Base-by-base conservation (phyloP, 1,284 basidiomycete species). In the Omphalotus olearius region DNA sequence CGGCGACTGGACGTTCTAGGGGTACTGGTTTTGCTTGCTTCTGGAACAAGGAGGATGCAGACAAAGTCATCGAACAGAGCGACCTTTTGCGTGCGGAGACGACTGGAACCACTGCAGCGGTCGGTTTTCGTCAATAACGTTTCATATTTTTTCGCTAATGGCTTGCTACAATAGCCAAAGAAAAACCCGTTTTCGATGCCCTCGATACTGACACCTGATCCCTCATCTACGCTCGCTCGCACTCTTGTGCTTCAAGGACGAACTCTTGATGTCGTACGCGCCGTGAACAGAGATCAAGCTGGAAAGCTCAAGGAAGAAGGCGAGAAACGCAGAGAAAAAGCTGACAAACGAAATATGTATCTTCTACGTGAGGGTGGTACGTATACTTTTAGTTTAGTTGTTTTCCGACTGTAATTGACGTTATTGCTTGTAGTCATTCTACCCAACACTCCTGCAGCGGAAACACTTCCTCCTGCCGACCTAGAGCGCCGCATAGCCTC, bases 1-100 rank as follows among this genome's bases (percentile, higher is more conserved):
- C 75, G 14, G 80, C 78, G 1, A 93, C 88, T 1, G 91, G 88
- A 16, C 85, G 93, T 45, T 93, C 94, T 28, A 79, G 93, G 44
- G 97, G 97, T 7, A 98, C 94, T 0, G 97, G 93, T 0, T 99
- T 99, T 66, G 93, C 90, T 0, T 98, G 94, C 68, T 98, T 97
- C 72, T 98, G 96, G 96, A 93, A 96, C 57, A 83, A 80, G 56
- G 88, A 86, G 55, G 89, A 96, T 57, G 96, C 95, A 3, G 88
- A 96, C 60, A 84, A 85, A 53, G 92, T 85, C 3, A 78, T 98
- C 30, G 78, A 83, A 47, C 90, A 93, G 64, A 90, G 93, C 44
- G 85, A 91, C 37, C 74, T 88, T 4, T 72, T 93, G 4, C 79
- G 79, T 18, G 63, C 72, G 40, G 88, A 91, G 67, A 85, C 79